Percentiles rank a stretch among this genome's conserved stretches.
These are phyloP conservation scores for Colletotrichum cordylinicola DNA, from an alignment of 2,329 filamentous ascomycete species.

Conservation along the genomic window DNA sequence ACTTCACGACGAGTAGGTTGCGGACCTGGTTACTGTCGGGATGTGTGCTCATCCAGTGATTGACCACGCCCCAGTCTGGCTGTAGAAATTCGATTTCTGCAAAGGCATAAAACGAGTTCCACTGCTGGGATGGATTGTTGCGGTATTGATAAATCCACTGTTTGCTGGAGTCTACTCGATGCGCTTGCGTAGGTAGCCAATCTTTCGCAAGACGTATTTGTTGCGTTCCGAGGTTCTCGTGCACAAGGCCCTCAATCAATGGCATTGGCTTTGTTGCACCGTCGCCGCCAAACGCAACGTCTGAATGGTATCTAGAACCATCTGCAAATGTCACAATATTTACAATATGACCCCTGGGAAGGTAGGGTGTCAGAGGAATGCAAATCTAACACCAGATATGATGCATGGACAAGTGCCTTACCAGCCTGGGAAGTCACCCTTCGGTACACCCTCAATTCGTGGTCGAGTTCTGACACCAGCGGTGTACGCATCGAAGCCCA, in stretches of 20 bases:
- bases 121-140: conserved; percentile 51
- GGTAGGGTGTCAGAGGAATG: not conserved
- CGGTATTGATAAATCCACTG: conserved; percentile 71
- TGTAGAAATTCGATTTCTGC: conserved; percentile 68
- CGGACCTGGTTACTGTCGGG: conserved; percentile 59
- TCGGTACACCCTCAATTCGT: conserved; percentile 42
- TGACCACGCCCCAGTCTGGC: conserved; percentile 67
- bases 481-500: conserved; percentile 61
- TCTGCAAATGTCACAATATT: conserved; percentile 62
- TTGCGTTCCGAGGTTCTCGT: conserved; percentile 58
- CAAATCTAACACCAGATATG: not conserved
- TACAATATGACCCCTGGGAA: conserved; percentile 59
- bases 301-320: conserved; percentile 56
- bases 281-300: conserved; percentile 71
- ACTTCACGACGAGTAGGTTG: conserved; percentile 57
- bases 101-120: conserved; percentile 70
- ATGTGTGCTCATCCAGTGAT: conserved; percentile 57
- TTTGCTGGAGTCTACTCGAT: conserved; percentile 44
- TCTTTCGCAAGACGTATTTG: conserved; percentile 59
- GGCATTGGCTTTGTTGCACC: conserved; percentile 63
- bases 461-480: conserved; percentile 57
- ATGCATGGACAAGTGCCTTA: conserved; percentile 23
- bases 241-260: conserved; percentile 47
- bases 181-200: conserved; percentile 50
- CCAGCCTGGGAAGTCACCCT: conserved; percentile 54